These are phyloP conservation scores for Malassezia slooffiae DNA, from an alignment of 1,284 basidiomycete species.

Conservation along the genomic window DNA sequence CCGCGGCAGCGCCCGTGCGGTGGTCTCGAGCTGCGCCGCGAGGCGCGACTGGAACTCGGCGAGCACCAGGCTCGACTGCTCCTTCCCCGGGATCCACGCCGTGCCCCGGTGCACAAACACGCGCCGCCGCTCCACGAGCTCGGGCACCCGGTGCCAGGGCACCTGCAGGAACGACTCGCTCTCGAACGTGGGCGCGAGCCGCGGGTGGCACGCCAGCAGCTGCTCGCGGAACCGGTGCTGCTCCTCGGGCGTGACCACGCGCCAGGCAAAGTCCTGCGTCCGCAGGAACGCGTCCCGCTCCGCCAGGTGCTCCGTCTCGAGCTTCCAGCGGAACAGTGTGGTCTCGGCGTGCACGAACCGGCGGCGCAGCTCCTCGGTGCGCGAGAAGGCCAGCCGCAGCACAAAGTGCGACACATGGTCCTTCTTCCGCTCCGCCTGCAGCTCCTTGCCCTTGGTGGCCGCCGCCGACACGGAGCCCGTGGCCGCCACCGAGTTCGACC, in stretches of 20 bases:
- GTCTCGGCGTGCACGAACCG: conserved; percentile 84
- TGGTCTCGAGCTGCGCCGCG: conserved; percentile 73
- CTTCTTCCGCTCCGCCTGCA: conserved; percentile 58
- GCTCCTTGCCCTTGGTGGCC: conserved; percentile 50
- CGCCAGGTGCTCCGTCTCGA: conserved; percentile 57
- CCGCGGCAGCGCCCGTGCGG: conserved; percentile 77
- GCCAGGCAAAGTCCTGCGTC: conserved; percentile 69
- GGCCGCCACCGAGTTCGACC: conserved; percentile 51
- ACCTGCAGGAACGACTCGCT: conserved; percentile 62
- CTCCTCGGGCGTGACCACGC: conserved; percentile 58
- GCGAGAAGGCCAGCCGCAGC: conserved; percentile 83
- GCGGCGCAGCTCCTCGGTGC: conserved; percentile 79
- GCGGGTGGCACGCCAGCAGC: conserved; percentile 48
- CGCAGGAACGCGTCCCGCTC: conserved; percentile 66
- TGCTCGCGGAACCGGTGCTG: conserved; percentile 53
- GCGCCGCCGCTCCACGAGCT: conserved; percentile 73
- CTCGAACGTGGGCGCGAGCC: conserved; percentile 46
- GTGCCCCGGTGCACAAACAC: conserved; percentile 71
- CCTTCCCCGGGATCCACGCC: conserved; percentile 75
- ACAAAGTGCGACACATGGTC: conserved; percentile 95
- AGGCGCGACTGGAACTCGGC: conserved; percentile 72
- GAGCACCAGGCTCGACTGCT: conserved; percentile 76
- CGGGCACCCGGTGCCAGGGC: conserved; percentile 81
- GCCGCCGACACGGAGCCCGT: conserved; percentile 47
- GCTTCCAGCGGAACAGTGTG: conserved; percentile 72